These are phyloP conservation scores for Sarcocystis neurona DNA, from an alignment of 169 alveolate species.

Conservation along the genomic window DNA sequence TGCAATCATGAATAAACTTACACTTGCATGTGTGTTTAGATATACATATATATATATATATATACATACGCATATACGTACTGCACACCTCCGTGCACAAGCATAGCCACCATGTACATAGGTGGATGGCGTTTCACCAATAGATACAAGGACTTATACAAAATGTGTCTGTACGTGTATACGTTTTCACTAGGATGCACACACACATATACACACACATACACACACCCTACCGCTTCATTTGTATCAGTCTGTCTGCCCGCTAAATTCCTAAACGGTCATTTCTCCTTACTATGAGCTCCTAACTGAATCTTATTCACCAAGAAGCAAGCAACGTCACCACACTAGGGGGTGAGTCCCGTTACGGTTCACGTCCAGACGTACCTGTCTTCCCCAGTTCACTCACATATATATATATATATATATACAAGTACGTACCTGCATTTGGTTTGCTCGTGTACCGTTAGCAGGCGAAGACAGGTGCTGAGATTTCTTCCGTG, in stretches of 20 bases:
- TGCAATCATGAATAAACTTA: not conserved
- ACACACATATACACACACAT: not conserved
- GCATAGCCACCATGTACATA: not conserved
- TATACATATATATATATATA: not conserved
- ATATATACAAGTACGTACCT: not conserved
- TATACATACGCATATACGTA: not conserved
- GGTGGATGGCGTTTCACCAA: not conserved
- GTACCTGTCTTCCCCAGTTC: not conserved
- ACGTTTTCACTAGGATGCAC: not conserved
- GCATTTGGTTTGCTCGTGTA: slow-evolving; percentile 45
- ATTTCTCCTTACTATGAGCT: no score
- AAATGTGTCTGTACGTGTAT: not conserved
- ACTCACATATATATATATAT: not conserved
- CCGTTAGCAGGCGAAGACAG: slow-evolving; percentile 49
- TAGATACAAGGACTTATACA: no score
- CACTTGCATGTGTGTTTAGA: not conserved
- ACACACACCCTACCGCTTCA: not conserved
- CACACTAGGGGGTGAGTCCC: no score
- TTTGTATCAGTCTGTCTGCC: no score
- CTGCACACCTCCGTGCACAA: no score
- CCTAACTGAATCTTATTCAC: no score
- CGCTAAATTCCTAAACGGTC: no score
- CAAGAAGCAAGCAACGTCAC: no score
- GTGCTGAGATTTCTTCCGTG: slow-evolving; percentile 53
- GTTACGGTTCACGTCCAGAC: no score